Evolutionary conservation across 257 asterid genomes (phyloP), one percentile per base, ranked within the genome.

Genomic region (Solanum chiquidenum): DNA sequence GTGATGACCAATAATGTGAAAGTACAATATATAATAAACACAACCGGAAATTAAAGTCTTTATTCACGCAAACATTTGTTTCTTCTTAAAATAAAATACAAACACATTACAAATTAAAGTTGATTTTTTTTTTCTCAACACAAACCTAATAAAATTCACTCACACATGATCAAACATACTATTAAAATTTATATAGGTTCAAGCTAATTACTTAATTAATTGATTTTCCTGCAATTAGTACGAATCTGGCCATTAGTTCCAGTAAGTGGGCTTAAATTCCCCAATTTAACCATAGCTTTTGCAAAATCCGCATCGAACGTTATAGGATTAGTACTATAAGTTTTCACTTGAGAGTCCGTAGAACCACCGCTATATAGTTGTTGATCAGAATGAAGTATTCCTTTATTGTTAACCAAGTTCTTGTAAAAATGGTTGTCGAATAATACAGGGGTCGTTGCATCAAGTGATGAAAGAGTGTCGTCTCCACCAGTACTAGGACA

Each of bases 361-460:
- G 97, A 87, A 3, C 91, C 93, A 0, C 94, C 95, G 2, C 91
- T 88, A 87, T 89, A 94, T 90, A 94, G 90, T 84, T 94, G 94
- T 82, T 94, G 98, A 86, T 94, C 98, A 0, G 98, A 94, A 58
- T 94, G 98, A 33, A 94, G 44, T 3, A 94, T 91, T 12, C 96
- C 98, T 85, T 86, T 84, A 90, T 92, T 90, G 79, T 25, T 60
- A 4, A 86, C 27, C 20, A 94, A 91, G 84, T 89, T 91, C 66
- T 83, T 88, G 91, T 86, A 94, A 90, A 91, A 94, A 44, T 87
- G 89, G 76, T 88, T 92, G 91, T 94, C 98, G 74, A 94, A 94
- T 21, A 88, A 49, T 12, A 25, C 76, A 14, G 98, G 96, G 79
- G 84, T 91, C 11, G 29, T 25, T 1, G 91, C 89, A 31, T 94